phyloP scores from a whole-genome alignment of 768 basidiomycete genomes.

The Suillus decipiens region DNA sequence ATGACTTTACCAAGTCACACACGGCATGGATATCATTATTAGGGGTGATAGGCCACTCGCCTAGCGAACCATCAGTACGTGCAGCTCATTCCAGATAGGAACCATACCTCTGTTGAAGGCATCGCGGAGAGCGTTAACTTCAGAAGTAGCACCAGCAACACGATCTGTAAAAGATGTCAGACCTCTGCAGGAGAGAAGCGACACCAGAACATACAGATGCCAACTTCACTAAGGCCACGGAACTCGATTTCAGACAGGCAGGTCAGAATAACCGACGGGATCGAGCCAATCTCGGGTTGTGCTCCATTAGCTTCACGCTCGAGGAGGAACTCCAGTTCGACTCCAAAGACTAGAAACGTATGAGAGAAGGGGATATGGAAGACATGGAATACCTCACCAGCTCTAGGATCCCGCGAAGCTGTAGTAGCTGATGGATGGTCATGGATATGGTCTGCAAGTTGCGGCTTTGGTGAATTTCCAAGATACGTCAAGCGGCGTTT shows the following conservation, averaged over 20 bases:
- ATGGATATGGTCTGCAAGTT: constrained; percentile 73
- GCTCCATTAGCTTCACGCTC: constrained; percentile 59
- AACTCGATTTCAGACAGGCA: constrained; percentile 72
- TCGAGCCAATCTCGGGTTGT: constrained; percentile 52
- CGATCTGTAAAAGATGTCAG: constrained; percentile 54
- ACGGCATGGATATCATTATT: constrained; percentile 79
- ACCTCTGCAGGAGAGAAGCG: neutral
- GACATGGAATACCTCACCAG: constrained; percentile 50
- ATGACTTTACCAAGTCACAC: constrained; percentile 81
- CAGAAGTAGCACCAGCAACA: constrained; percentile 73
- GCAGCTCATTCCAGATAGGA: neutral
- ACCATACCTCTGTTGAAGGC: constrained; percentile 69
- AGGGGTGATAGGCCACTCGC: constrained; percentile 59
- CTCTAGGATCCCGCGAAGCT: constrained; percentile 69
- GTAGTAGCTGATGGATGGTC: constrained; percentile 48
- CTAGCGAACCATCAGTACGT: constrained; percentile 27
- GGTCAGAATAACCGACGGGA: constrained; percentile 67
- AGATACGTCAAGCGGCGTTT: constrained; percentile 82
- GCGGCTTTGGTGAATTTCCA: constrained; percentile 72
- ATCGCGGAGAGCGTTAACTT: constrained; percentile 70
- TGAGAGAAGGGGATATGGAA: constrained; percentile 11
- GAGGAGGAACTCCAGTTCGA: constrained; percentile 70
- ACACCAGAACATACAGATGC: constrained; percentile 65
- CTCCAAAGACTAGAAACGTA: constrained; percentile 61
- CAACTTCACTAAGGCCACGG: constrained; percentile 78